phyloP scores from a whole-genome alignment of 139 green algal genomes.

The Mesotaenium endlicherianum region DNA sequence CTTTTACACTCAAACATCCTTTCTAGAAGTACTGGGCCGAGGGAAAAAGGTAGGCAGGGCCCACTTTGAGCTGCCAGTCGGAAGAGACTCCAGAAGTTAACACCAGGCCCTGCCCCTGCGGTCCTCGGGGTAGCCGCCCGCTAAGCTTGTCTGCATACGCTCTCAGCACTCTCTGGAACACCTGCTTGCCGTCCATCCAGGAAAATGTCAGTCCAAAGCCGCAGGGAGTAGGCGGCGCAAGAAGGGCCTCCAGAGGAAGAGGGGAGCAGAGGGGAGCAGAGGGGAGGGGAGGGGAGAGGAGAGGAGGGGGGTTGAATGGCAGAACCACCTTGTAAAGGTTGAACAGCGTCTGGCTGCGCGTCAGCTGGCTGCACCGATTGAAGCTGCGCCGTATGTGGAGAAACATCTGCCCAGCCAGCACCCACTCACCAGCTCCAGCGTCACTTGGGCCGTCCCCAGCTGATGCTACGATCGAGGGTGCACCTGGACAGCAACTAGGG shows the following conservation, averaged over 20 bases:
- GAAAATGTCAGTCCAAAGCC: neutral
- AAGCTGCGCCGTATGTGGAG: slow-evolving; percentile 79
- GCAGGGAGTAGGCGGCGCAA: neutral
- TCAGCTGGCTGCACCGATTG: slow-evolving; percentile 73
- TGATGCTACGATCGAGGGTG: no score
- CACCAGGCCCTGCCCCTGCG: slow-evolving; percentile 49
- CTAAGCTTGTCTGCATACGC: slow-evolving; percentile 75
- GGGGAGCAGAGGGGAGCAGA: neutral
- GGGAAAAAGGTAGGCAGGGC: no score
- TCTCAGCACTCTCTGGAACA: slow-evolving; percentile 57
- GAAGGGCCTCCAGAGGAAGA: neutral
- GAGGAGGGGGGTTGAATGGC: neutral
- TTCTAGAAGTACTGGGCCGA: no score
- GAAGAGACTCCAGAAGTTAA: no score
- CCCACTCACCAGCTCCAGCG: neutral
- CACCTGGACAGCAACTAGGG: neutral
- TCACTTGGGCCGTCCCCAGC: no score
- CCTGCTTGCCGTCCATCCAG: slow-evolving; percentile 8
- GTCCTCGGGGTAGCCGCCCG: slow-evolving; percentile 74
- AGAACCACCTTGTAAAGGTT: slow-evolving; percentile 63
- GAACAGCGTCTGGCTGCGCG: slow-evolving; percentile 71
- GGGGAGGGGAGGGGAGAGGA: neutral
- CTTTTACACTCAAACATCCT: no score
- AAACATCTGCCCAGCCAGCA: slow-evolving; percentile 67
- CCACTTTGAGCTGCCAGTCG: slow-evolving; percentile 69